Conservation (phyloP, 345 rosid genomes). For the Combretum micranthum region DNA sequence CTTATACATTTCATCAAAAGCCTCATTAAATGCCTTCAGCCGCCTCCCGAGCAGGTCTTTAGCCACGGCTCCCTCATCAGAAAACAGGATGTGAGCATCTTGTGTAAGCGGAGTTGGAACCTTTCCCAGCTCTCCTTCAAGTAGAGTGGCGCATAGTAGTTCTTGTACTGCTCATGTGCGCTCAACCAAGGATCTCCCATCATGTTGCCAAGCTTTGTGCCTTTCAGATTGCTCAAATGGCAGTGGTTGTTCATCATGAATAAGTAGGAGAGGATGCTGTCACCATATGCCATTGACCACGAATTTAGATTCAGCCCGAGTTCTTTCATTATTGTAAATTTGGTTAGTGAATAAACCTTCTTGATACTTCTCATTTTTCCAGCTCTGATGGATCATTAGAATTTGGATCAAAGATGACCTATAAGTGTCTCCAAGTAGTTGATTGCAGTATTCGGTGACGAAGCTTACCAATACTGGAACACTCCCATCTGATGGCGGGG, state of each 20-base stretch:
- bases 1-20: constrained; percentile 45
- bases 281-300: constrained; percentile 53
- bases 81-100: constrained; percentile 12
- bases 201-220: constrained; percentile 54
- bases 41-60: constrained; percentile 29
- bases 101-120: constrained; percentile 22
- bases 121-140: constrained; percentile 59
- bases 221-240: constrained; percentile 50
- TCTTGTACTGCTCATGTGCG: constrained; percentile 61
- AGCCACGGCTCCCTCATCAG: constrained; percentile 14
- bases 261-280: constrained; percentile 42
- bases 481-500: constrained; percentile 47
- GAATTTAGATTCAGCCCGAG: constrained; percentile 58
- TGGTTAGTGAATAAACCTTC: constrained; percentile 42
- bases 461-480: constrained; percentile 60
- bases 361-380: constrained; percentile 52
- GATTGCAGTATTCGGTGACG: constrained; percentile 64
- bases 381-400: constrained; percentile 45
- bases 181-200: constrained; percentile 78
- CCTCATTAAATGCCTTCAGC: constrained; percentile 42
- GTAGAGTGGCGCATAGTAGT: constrained; percentile 54
- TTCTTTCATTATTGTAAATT: constrained; percentile 51
- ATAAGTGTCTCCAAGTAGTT: constrained; percentile 36
- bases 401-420: constrained; percentile 49
- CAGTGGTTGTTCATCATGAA: constrained; percentile 87